phyloP scores from a whole-genome alignment of 306 rosid genomes.

The Cicer pinnatifidum region DNA sequence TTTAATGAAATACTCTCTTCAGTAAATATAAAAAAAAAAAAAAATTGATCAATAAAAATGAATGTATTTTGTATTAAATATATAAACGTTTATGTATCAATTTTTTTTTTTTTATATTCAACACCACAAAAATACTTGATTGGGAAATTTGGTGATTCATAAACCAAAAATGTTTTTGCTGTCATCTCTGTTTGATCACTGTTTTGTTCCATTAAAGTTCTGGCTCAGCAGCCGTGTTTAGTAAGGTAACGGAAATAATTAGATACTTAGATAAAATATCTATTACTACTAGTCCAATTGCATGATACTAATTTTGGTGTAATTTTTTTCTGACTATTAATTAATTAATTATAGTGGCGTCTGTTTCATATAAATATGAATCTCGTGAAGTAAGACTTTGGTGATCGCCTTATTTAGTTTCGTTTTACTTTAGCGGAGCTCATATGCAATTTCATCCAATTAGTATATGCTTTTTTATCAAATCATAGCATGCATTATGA shows the following conservation, averaged over 20 bases:
- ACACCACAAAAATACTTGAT: too few species aligned
- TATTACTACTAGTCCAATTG: conserved; percentile 25
- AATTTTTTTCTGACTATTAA: background rate
- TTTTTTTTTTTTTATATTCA: background rate
- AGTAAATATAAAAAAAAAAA: too few species aligned
- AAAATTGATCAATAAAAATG: too few species aligned
- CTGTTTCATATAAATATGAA: background rate
- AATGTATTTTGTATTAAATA: too few species aligned
- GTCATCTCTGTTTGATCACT: background rate
- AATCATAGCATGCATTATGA: background rate
- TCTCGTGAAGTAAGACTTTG: background rate
- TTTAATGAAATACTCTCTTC: background rate
- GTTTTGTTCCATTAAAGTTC: too few species aligned
- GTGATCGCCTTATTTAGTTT: background rate
- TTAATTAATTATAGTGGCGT: background rate
- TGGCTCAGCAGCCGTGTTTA: background rate
- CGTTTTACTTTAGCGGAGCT: background rate
- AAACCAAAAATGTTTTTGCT: background rate
- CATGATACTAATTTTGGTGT: background rate
- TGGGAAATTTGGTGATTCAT: too few species aligned
- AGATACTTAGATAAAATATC: background rate
- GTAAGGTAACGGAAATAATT: background rate
- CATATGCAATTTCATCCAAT: background rate
- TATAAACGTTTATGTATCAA: too few species aligned
- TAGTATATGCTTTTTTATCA: background rate